Percentiles rank a stretch among this genome's conserved stretches.
Conservation (phyloP, 2,329 filamentous ascomycete species). For the Hypoxylon sp. region DNA sequence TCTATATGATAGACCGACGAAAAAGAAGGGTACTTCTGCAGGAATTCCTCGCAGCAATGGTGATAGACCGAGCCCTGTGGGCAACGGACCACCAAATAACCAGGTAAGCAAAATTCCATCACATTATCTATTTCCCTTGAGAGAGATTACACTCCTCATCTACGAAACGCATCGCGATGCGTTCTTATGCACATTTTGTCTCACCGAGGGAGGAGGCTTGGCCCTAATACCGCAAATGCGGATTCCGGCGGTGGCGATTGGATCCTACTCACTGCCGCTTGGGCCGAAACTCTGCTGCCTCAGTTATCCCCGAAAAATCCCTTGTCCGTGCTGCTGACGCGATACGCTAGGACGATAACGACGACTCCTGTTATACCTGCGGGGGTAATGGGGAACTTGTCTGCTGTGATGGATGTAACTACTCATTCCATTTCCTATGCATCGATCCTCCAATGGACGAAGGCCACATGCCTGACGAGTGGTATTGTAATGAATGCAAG, state of each 20-base stretch:
- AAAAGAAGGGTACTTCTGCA: slow-evolving; percentile 80
- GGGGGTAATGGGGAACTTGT: slow-evolving; percentile 86
- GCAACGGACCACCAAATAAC: slow-evolving; percentile 67
- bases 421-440: slow-evolving; percentile 92
- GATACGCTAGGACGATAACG: slow-evolving; percentile 76
- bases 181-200: slow-evolving; percentile 32
- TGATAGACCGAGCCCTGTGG: slow-evolving; percentile 74
- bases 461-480: slow-evolving; percentile 77
- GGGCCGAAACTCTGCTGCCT: slow-evolving; percentile 55
- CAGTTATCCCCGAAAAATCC: slow-evolving; percentile 50
- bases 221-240: slow-evolving; percentile 42
- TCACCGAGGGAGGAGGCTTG: slow-evolving; percentile 39
- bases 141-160: slow-evolving; percentile 9
- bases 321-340: slow-evolving; percentile 58
- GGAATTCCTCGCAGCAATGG: slow-evolving; percentile 77
- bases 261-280: slow-evolving; percentile 53
- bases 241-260: slow-evolving; percentile 45
- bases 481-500: slow-evolving; percentile 85
- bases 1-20: slow-evolving; percentile 73
- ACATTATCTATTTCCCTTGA: slow-evolving; percentile 5
- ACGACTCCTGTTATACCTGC: slow-evolving; percentile 91
- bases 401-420: slow-evolving; percentile 92
- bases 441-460: slow-evolving; percentile 83
- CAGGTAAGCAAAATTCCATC: slow-evolving; percentile 63
- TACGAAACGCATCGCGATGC: slow-evolving; percentile 19